Evolutionary conservation across 306 rosid genomes (phyloP), one percentile per base, ranked within the genome.

Genomic region (Vigna angularis): DNA sequence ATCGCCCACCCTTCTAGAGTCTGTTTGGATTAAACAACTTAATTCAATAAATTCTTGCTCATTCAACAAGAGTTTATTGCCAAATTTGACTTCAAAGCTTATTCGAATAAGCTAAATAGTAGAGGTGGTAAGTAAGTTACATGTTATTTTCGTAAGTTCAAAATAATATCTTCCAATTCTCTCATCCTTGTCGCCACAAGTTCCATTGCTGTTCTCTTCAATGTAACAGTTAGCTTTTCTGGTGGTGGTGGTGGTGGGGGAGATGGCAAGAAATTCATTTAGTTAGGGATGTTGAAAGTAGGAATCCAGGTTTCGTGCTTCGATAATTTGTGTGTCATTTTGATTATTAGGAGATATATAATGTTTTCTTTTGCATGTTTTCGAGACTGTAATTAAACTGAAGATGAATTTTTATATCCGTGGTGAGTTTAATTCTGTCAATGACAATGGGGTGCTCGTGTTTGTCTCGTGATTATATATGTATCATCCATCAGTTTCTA

Each of bases 1-100:
- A 81, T 73, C 93, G 93, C 3, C 92, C 96, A 22, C 92, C 97
- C 0, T 92, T 34, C 17, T 51, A 51, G 24, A n/a, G 57, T 7
- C 82, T 88, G 32, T 9, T 20, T 55, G 34, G 45, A 32, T 26
- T 32, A 36, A 14, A 62, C 67, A 32, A 30, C 45, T 62, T 62
- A 15, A 32, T 62, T 34, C 20, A 8, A 16, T 63, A 63, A 34
- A 18, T 34, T 34, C 68, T 63, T 34, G 47, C 38, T 32, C 9
- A 30, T 32, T 2, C 9, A 20, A 5, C 40, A 5, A 58, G 20
- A 7, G 7, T 12, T 30, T 30, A 61, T 61, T 15, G 20, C 1
- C 4, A 13, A 61, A 34, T 6, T 61, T 14, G 42, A 61, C 38
- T 26, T 17, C n/a, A 38, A 14, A 32, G 47, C 22, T 63, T 34